Conservation (phyloP, 176 grass and related monocot genomes). For the Elymus sibiricus region DNA sequence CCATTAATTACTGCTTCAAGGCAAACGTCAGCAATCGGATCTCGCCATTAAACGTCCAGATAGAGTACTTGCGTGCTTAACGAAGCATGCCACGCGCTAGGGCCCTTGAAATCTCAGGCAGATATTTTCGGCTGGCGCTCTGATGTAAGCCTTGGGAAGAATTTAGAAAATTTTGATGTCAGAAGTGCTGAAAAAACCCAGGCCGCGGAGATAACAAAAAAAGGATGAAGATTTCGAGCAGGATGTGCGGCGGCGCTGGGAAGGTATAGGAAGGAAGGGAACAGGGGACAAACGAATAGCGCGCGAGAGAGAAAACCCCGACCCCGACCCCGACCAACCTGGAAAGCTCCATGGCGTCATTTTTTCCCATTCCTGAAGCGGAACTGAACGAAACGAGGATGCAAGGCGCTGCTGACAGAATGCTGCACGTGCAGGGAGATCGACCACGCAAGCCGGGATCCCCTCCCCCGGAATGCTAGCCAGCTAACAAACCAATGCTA, state of each 20-base stretch:
- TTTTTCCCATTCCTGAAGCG: background rate
- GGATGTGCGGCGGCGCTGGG: background rate
- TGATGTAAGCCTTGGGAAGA: too few species aligned
- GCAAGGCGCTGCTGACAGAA: background rate
- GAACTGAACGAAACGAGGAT: background rate
- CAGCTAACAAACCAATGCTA: background rate
- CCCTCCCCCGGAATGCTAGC: background rate
- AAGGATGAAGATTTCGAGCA: background rate
- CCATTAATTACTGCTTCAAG: background rate
- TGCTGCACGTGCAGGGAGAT: background rate
- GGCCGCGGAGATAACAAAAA: fast-evolving
- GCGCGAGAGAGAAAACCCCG: too few species aligned
- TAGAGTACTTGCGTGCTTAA: background rate
- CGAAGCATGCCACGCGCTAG: background rate
- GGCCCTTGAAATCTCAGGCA: background rate
- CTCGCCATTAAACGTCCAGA: background rate
- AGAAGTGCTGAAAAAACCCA: background rate
- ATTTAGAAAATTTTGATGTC: too few species aligned
- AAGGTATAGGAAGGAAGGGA: too few species aligned
- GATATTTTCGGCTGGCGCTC: too few species aligned
- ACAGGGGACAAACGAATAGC: too few species aligned
- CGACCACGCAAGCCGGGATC: too few species aligned
- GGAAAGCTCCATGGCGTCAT: background rate
- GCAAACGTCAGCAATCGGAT: background rate
- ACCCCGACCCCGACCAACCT: too few species aligned